Percentiles rank a stretch among this genome's conserved stretches.
phyloP scores from a whole-genome alignment of 192 early-diverging fungal genomes.

The Allomyces arbusculus region DNA sequence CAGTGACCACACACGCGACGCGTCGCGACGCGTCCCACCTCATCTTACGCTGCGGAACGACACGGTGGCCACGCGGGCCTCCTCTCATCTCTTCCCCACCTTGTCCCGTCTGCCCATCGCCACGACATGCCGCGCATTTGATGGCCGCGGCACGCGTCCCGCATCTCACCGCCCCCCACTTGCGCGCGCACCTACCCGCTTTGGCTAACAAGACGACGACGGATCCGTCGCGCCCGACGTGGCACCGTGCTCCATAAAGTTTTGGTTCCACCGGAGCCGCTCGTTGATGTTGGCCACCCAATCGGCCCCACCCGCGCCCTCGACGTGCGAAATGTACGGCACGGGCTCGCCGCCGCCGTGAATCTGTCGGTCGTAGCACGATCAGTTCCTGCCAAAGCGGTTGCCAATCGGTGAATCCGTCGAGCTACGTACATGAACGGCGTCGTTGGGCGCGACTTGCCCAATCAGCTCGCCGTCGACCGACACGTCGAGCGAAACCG shows the following conservation, averaged over 20 bases:
- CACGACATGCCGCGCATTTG: too few relatives aligned
- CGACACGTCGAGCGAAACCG: constrained; percentile 30
- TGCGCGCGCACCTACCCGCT: too few relatives aligned
- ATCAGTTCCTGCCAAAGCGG: not conserved
- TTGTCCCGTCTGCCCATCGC: too few relatives aligned
- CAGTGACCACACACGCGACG: too few relatives aligned
- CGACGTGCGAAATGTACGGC: constrained; percentile 38
- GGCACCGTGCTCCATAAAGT: constrained; percentile 15
- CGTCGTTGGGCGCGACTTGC: constrained; percentile 35
- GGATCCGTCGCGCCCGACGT: too few relatives aligned
- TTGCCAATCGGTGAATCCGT: not conserved
- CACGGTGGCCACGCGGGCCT: too few relatives aligned
- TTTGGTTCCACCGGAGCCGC: constrained; percentile 71
- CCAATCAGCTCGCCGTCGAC: constrained; percentile 59
- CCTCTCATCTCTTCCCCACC: too few relatives aligned
- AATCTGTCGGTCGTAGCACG: not conserved
- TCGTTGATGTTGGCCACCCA: constrained; percentile 74
- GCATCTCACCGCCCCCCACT: too few relatives aligned
- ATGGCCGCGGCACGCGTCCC: too few relatives aligned
- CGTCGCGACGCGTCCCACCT: too few relatives aligned
- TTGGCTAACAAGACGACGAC: too few relatives aligned
- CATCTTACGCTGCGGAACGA: too few relatives aligned
- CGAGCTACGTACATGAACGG: constrained; percentile 2
- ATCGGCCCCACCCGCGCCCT: constrained; percentile 36
- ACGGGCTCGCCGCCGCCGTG: constrained; percentile 16